phyloP scores from a whole-genome alignment of 2,329 filamentous ascomycete genomes.

The Colletotrichum sp. region DNA sequence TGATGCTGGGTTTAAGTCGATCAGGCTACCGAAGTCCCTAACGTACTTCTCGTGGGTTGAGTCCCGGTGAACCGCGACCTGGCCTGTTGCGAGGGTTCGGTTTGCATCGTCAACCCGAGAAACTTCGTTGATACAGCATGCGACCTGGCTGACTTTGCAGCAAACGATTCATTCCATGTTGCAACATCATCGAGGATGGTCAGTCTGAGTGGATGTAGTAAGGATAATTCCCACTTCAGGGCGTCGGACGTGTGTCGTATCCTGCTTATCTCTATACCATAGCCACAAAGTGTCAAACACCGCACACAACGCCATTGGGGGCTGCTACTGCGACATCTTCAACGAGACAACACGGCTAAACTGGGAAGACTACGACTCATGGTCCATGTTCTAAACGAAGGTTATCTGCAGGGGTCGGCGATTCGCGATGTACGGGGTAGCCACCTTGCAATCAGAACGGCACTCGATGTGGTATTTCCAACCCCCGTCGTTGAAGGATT shows the following conservation, averaged over 20 bases:
- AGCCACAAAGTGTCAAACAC: background rate
- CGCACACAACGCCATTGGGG: background rate
- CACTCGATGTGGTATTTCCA: background rate
- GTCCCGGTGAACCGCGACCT: background rate
- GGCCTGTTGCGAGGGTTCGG: background rate
- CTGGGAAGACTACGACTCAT: background rate
- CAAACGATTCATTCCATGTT: background rate
- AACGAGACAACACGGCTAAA: background rate
- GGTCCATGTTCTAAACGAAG: background rate
- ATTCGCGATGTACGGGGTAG: background rate
- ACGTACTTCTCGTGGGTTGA: background rate
- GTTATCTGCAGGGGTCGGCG: background rate
- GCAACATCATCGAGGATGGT: background rate
- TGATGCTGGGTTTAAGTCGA: background rate
- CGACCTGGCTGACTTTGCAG: background rate
- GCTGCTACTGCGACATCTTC: background rate
- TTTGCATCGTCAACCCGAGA: background rate
- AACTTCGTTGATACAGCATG: background rate
- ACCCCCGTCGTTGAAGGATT: background rate
- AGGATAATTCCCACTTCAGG: background rate
- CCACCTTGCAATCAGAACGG: background rate
- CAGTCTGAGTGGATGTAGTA: background rate
- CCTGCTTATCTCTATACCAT: background rate
- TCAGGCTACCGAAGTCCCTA: background rate
- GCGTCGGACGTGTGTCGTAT: background rate